phyloP scores from a whole-genome alignment of 2,329 filamentous ascomycete genomes.

The Fusarium irregulare region DNA sequence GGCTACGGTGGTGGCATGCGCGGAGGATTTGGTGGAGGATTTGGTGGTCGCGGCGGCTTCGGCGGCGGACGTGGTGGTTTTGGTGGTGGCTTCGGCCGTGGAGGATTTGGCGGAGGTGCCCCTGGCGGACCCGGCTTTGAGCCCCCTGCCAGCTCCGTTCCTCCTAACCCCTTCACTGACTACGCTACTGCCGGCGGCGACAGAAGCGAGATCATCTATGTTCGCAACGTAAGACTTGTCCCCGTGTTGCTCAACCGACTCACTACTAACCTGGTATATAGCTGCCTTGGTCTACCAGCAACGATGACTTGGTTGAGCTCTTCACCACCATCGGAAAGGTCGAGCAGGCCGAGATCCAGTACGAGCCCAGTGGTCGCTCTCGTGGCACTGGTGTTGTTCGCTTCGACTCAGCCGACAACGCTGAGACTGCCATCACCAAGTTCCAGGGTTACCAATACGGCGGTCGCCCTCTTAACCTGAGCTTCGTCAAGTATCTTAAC shows the following conservation, averaged over 20 bases:
- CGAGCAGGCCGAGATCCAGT: slow-evolving; percentile 98
- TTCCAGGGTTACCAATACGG: slow-evolving; percentile 99
- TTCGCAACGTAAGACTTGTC: slow-evolving; percentile 84
- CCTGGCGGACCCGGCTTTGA: slow-evolving; percentile 57
- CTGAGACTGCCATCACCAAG: slow-evolving; percentile 94
- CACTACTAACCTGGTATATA: slow-evolving; percentile 54
- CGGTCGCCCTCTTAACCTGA: slow-evolving; percentile 90
- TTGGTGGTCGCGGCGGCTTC: slow-evolving; percentile 63
- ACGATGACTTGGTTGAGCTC: slow-evolving; percentile 94
- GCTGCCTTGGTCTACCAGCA: slow-evolving; percentile 99
- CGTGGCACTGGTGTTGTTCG: slow-evolving; percentile 96
- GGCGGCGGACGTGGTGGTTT: slow-evolving; percentile 57
- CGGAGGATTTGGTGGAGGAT: slow-evolving; percentile 69
- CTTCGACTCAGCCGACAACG: slow-evolving; percentile 84
- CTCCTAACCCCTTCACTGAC: slow-evolving; percentile 94
- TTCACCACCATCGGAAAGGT: slow-evolving; percentile 99
- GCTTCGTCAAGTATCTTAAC: slow-evolving; percentile 92
- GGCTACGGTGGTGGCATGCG: slow-evolving; percentile 69
- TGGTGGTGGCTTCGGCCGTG: slow-evolving; percentile 58
- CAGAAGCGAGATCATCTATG: slow-evolving; percentile 86
- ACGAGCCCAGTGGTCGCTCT: slow-evolving; percentile 95
- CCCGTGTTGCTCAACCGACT: background rate
- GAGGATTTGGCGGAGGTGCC: slow-evolving; percentile 59
- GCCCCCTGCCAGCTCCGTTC: slow-evolving; percentile 60
- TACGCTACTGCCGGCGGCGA: slow-evolving; percentile 89